These are phyloP conservation scores for Lobulomyces angularis DNA, from an alignment of 192 early-diverging fungal species.

Conservation along the genomic window DNA sequence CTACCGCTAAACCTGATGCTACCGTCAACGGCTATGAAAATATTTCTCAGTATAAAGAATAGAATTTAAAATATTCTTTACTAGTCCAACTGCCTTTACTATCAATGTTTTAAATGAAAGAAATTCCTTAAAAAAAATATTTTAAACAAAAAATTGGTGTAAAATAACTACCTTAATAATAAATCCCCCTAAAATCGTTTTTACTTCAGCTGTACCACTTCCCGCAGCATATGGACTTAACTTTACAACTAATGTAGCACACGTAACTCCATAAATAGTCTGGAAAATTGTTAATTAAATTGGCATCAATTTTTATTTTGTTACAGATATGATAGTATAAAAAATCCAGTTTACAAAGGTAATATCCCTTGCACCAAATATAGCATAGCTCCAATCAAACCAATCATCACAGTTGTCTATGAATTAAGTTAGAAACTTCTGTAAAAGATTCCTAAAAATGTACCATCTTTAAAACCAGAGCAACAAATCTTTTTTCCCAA, in stretches of 20 bases:
- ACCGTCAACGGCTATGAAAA: constrained; percentile 55
- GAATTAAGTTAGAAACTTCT: constrained; percentile 44
- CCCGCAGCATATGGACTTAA: constrained; percentile 87
- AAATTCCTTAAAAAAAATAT: too few species aligned
- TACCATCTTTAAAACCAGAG: constrained; percentile 28
- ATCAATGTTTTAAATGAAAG: constrained; percentile 70
- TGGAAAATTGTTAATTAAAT: constrained; percentile 8
- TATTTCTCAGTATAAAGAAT: not conserved
- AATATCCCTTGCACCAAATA: constrained; percentile 31
- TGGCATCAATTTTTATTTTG: not conserved
- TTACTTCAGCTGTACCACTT: constrained; percentile 88
- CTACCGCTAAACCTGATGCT: constrained; percentile 79
- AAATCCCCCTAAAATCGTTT: constrained; percentile 87
- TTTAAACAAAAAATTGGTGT: too few species aligned
- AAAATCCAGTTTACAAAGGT: constrained; percentile 64
- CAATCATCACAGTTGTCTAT: constrained; percentile 70
- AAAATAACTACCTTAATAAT: too few species aligned
- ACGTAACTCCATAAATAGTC: constrained; percentile 57
- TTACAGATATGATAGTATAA: constrained; percentile 58
- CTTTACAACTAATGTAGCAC: constrained; percentile 59
- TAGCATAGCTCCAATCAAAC: constrained; percentile 55
- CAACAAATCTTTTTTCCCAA: constrained; percentile 89
- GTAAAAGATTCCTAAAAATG: constrained; percentile 3
- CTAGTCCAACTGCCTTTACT: constrained; percentile 75
- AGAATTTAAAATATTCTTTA: constrained; percentile 17